Evolutionary conservation across 768 basidiomycete genomes (phyloP), one percentile per base, ranked within the genome.

Genomic region (Xerocomellus intermedius): DNA sequence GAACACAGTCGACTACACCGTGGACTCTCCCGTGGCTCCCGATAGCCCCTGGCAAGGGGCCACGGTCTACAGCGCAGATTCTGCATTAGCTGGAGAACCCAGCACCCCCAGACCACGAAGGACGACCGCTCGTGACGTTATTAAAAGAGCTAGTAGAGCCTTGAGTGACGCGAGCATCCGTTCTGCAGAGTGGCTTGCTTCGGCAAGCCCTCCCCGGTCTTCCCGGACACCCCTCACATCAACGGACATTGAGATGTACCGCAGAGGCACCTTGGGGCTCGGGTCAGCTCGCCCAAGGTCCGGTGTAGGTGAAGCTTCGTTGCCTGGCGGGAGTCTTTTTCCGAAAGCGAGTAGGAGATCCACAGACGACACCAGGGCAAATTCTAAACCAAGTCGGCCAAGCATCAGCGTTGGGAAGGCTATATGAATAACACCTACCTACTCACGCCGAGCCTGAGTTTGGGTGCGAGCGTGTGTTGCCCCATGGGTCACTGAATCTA

Each of bases 341-440:
- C 39, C 42, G 4, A 46, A 47, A 17, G 24, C 42, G 8, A 42
- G 33, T 32, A 28, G 47, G 37, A 43, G 36, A 52, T 63, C 55
- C n/a, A 24, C 38, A 21, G 63, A 56, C 19, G 50, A 54, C 2
- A 12, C 39, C 26, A 42, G 42, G 32, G 14, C 9, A 41, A 22
- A 19, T 19, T 24, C 47, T 28, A 33, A 35, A 42, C 42, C 48
- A 16, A 39, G 17, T 22, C 45, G 24, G 37, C 33, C 45, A 19
- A 48, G 14, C 26, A 37, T 21, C 5, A 77, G 69, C 51, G 65
- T 75, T 35, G 78, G 79, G 3, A 74, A 58, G 41, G 76, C 75
- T 2, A 67, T 65, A 50, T 68, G 67, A 52, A 59, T 41, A 2
- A 77, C 74, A 26, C 79, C 74, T 8, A 57, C 72, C 73, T 19